Evolutionary conservation across 805 yeast species (phyloP), one percentile per base, ranked within the genome.

Genomic region (Suhomyces xylopsoci): DNA sequence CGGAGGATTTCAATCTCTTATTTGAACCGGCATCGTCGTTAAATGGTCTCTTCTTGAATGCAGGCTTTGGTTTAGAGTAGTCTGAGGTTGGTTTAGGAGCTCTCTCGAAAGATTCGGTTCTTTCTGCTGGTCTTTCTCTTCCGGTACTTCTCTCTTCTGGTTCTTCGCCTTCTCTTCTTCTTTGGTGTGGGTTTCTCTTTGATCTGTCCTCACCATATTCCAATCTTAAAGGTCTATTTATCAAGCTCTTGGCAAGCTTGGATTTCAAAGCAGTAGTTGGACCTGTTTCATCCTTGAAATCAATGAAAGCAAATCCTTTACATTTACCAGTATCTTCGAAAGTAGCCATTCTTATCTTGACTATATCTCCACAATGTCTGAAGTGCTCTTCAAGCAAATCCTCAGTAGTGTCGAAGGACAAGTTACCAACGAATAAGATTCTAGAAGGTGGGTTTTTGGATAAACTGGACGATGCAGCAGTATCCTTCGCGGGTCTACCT

Each of bases 181-280:
- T 60, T 57, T 62, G 63, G 59, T 65, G 75, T n/a, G 85, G 86
- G 47, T 72, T 78, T 66, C 90, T 79, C 72, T 88, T 86, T 43
- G 96, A 86, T 71, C 99, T 81, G 67, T 93, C 98, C 71, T 94
- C 97, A 58, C 99, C 99, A 63, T 74, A 93, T 69, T 94, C 98
- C 79, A 93, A 76, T 70, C 97, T 80, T 59, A 91, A 69, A 1
- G 85, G 83, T 69, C 97, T 78, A 57, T 89, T 85, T 55, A 89
- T 81, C 54, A 90, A 73, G 57, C 77, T 81, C 62, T 81, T 81
- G 59, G 88, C 83, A 32, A 79, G 62, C 67, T 83, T 85, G 57
- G 90, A 93, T 59, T 81, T 83, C 56, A 94, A 74, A 1, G 97
- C 98, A 36, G 77, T 77, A 0, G 94, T 88, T 28, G 97, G 92